These are phyloP conservation scores for Suhomyces vadensis DNA, from an alignment of 805 yeast species.

Conservation along the genomic window DNA sequence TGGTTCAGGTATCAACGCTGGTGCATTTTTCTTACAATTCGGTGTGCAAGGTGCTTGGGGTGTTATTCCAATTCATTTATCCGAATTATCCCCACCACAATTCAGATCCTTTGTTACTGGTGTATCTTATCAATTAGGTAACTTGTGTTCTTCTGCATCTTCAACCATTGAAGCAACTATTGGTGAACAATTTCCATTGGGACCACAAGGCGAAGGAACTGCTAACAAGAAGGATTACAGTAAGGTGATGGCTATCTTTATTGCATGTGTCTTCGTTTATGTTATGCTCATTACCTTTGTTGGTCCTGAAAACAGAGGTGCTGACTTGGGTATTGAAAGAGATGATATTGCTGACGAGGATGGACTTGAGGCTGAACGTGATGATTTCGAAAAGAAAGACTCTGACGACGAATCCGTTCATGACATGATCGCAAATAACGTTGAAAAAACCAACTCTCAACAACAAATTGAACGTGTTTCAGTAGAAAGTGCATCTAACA, in stretches of 20 bases:
- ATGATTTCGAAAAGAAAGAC: constrained; percentile 7
- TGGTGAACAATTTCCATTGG: constrained; percentile 50
- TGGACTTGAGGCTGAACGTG: constrained; percentile 3
- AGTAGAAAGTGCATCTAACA: neutral
- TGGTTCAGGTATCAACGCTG: constrained; percentile 51
- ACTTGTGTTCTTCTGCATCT: constrained; percentile 64
- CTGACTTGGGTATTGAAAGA: constrained; percentile 17
- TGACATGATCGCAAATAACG: neutral
- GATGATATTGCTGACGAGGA: constrained; percentile 16
- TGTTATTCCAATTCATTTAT: constrained; percentile 60
- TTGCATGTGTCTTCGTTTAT: constrained; percentile 61
- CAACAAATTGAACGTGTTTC: neutral
- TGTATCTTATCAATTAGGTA: constrained; percentile 66
- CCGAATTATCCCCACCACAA: constrained; percentile 63
- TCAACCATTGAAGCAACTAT: constrained; percentile 68
- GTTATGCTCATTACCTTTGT: constrained; percentile 50
- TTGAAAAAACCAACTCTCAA: neutral
- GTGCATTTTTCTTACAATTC: constrained; percentile 61
- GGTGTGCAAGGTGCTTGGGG: constrained; percentile 75
- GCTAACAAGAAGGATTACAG: constrained; percentile 47
- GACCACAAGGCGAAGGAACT: constrained; percentile 16
- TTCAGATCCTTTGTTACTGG: constrained; percentile 65
- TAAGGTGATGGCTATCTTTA: constrained; percentile 64
- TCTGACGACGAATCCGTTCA: constrained; percentile 5
- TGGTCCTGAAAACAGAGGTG: constrained; percentile 58